Evolutionary conservation across 2,329 filamentous ascomycete species (phyloP).

Genomic region (Trichoderma atroviride): DNA sequence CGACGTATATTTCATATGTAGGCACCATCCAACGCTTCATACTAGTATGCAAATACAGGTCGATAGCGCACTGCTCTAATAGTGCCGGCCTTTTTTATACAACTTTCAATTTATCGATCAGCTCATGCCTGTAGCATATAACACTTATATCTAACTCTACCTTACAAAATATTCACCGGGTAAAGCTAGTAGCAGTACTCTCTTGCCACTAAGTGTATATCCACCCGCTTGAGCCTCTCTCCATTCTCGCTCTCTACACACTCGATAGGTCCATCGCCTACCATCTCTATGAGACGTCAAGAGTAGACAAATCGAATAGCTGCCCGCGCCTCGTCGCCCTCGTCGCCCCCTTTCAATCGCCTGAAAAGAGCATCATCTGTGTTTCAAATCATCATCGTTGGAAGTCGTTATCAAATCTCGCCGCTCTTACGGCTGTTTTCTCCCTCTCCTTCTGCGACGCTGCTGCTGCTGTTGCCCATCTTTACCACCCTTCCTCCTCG

Average conservation of each 20-base stretch:
- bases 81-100: not conserved
- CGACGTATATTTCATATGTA: no score
- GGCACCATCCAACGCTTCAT: no score
- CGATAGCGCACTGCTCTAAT: not conserved
- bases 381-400: conserved; percentile 14
- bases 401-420: not conserved
- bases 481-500: not conserved
- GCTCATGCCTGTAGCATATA: not conserved
- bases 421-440: not conserved
- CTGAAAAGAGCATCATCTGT: not conserved
- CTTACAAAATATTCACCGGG: not conserved
- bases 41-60: not conserved
- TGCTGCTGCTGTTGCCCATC: not conserved
- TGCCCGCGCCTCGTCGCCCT: not conserved
- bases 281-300: not conserved
- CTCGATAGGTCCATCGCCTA: not conserved
- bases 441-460: conserved; percentile 18
- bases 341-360: not conserved
- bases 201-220: not conserved
- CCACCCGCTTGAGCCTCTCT: not conserved
- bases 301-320: not conserved
- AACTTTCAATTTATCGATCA: conserved; percentile 2
- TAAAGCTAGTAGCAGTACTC: conserved; percentile 3
- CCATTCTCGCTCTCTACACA: not conserved
- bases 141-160: conserved; percentile 17